Evolutionary conservation across 768 basidiomycete genomes (phyloP), one percentile per base, ranked within the genome.

Genomic region (Rhodotorula sphaerocarpa): DNA sequence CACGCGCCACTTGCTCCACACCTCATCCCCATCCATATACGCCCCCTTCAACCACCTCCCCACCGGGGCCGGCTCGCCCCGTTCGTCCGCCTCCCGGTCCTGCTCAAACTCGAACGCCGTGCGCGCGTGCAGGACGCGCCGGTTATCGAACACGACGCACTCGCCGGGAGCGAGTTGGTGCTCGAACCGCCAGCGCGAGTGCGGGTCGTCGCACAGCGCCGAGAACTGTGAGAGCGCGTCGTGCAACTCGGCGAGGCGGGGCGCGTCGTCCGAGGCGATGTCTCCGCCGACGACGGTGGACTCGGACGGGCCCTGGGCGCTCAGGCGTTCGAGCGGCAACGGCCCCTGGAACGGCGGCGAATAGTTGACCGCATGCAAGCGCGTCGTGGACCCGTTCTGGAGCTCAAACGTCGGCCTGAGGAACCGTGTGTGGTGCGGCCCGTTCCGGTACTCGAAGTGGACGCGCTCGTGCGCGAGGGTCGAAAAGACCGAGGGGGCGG

Each of bases 341-440:
- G 88, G 86, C 0, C 86, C 90, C 76, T 93, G 90, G 80, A 96
- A 97, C 0, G 91, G 92, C 0, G 93, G 93, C 2, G 87, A 86
- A 75, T 93, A 96, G 76, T 91, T 96, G 71, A 96, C 81, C 63
- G 85, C 80, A 47, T 77, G 75, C 69, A 93, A 80, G 14, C 51
- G 45, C n/a, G 27, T 27, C 2, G 28, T 18, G 5, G 57, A 46
- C 14, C 50, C 66, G 10, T 14, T 20, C 0, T 7, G 16, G 31
- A 90, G 78, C 67, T 87, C 81, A 72, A 95, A 85, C 5, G 88
- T 87, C 1, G 84, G 83, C 72, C 90, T 90, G 27, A 79, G 74
- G 57, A 79, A 74, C 67, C 85, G 82, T 7, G 91, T 80, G 73
- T 88, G 87, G 70, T 96, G 87, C 1, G 85, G 86, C 70, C 89